Conservation (phyloP, 208 protist genomes). For the Trypanosoma rangeli region DNA sequence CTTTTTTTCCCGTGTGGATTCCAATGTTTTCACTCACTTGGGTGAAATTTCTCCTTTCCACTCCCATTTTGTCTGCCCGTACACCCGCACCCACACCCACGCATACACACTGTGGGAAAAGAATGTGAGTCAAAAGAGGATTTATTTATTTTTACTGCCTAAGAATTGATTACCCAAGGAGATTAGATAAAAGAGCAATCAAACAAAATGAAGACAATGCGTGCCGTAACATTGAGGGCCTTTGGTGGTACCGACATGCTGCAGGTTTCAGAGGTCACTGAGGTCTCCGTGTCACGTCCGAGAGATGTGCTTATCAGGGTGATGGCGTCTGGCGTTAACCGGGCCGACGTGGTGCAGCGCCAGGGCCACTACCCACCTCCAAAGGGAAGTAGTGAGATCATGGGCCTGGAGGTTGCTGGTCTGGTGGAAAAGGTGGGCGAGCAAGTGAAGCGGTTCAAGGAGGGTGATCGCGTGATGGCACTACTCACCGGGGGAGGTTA, state of each 20-base stretch:
- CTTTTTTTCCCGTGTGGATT: slow-evolving; percentile 4
- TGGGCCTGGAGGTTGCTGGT: slow-evolving; percentile 92
- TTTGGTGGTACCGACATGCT: slow-evolving; percentile 69
- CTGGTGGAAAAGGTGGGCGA: slow-evolving; percentile 67
- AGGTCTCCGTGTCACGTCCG: slow-evolving; percentile 29
- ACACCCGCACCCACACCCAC: background rate
- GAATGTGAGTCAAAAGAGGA: background rate
- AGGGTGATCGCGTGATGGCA: slow-evolving; percentile 86
- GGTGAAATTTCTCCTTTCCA: slow-evolving; percentile 14
- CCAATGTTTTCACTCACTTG: background rate
- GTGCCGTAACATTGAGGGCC: slow-evolving; percentile 72
- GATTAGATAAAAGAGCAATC: background rate
- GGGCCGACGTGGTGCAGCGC: slow-evolving; percentile 81
- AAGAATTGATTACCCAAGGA: background rate
- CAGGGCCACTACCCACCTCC: slow-evolving; percentile 89
- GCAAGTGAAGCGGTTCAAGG: slow-evolving; percentile 64
- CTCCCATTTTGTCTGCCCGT: slow-evolving; percentile 15
- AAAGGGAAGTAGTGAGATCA: slow-evolving; percentile 62
- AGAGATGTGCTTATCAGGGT: slow-evolving; percentile 85
- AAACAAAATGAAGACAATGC: slow-evolving; percentile 69
- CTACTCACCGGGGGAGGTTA: slow-evolving; percentile 91
- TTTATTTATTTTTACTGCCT: background rate
- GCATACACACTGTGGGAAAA: background rate
- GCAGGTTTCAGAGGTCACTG: slow-evolving; percentile 51
- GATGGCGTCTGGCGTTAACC: slow-evolving; percentile 87